Base-by-base conservation (phyloP, 2,329 filamentous ascomycete species). In the Plectosphaerella cucumerina region DNA sequence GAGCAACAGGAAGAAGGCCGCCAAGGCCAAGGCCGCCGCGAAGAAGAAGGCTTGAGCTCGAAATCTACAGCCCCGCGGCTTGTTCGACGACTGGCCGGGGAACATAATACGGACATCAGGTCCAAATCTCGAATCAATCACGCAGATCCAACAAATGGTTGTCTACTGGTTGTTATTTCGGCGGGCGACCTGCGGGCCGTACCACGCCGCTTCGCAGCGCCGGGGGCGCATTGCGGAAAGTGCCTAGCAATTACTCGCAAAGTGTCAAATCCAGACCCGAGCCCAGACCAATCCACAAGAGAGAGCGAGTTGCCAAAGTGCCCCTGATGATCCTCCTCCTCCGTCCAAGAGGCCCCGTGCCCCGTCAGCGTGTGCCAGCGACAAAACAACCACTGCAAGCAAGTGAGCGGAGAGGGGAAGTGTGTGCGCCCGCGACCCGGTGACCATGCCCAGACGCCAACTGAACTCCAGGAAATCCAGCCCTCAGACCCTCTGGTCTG, bases 1-100 rank as follows among this genome's bases (percentile, higher is more conserved):
- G 70, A 97, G 93, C 80, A 97, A 97, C 79, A 82, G 88, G 70
- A 97, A 97, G 84, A 97, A 94, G 84, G 90, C 90, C 4, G 86
- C 90, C 60, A 99, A 97, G 82, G 87, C 88, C 57, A 92, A 91
- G 73, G 87, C 88, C 51, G 86, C 87, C 18, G 68, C 73, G 39
- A 90, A 90, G 79, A 96, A 96, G 85, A 94, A 95, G 85, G 84
- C 26, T 21, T 20, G n/a, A 18, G 39, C 10, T 11, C n/a, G 17
- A 21, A 18, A 18, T 21, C 15, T 34, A 34, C 31, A 34, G 31
- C n/a, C n/a, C n/a, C n/a, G n/a, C n/a, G n/a, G n/a, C n/a, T n/a
- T n/a, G n/a, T n/a, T n/a, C n/a, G n/a, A n/a, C n/a, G n/a, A n/a
- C n/a, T n/a, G n/a, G n/a, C n/a, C n/a, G n/a, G 12, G 26, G 26